These are phyloP conservation scores for Xylariaceae sp. DNA, from an alignment of 2,329 filamentous ascomycete species.

Conservation along the genomic window DNA sequence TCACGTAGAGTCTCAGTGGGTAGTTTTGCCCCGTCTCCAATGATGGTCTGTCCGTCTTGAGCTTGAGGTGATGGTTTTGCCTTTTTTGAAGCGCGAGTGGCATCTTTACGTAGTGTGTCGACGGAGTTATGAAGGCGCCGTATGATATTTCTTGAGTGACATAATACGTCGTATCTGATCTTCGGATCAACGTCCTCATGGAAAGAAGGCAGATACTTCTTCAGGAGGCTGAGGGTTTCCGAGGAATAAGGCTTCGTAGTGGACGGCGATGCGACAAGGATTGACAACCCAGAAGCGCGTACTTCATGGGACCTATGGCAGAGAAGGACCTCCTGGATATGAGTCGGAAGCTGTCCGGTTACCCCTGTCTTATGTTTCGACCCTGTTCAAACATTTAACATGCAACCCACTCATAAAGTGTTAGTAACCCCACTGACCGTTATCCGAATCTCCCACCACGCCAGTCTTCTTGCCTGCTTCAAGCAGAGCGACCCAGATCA, in stretches of 20 bases:
- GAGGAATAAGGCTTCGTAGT: constrained; percentile 67
- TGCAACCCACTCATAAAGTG: constrained; percentile 8
- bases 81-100: constrained; percentile 34
- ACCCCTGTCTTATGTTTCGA: constrained; percentile 24
- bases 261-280: constrained; percentile 70
- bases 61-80: constrained; percentile 14
- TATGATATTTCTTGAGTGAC: constrained; percentile 69
- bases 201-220: constrained; percentile 61
- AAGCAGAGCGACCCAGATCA: constrained; percentile 61
- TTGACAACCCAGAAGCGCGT: constrained; percentile 72
- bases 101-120: constrained; percentile 42
- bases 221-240: constrained; percentile 57
- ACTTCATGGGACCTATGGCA: constrained; percentile 57
- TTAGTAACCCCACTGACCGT: constrained; percentile 15
- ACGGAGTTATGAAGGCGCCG: constrained; percentile 67
- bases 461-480: constrained; percentile 67
- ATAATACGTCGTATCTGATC: constrained; percentile 74
- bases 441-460: constrained; percentile 63
- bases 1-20: constrained; percentile 39
- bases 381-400: constrained; percentile 19
- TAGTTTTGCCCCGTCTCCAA: constrained; percentile 11
- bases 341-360: constrained; percentile 35
- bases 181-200: constrained; percentile 83
- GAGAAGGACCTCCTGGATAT: constrained; percentile 48
- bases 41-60: constrained; percentile 4